Conservation (phyloP, 805 yeast genomes). For the Nakazawaea wickerhamii region DNA sequence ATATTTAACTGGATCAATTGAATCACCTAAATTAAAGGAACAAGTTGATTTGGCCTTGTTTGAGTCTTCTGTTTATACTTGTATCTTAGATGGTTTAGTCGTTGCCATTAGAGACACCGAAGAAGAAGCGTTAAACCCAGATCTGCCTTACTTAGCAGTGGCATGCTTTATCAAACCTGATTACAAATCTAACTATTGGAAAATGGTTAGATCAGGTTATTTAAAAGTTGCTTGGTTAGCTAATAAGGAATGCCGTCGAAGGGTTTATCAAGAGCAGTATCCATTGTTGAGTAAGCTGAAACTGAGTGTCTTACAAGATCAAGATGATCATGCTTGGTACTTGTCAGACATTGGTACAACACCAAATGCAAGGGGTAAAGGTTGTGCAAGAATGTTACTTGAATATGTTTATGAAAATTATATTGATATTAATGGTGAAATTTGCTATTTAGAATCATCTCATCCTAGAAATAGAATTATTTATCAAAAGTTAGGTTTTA, state of each 20-base stretch:
- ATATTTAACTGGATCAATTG: conserved; percentile 26
- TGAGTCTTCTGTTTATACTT: conserved; percentile 47
- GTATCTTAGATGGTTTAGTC: conserved; percentile 43
- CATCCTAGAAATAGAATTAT: conserved; percentile 43
- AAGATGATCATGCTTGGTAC: conserved; percentile 35
- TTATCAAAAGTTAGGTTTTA: conserved; percentile 46
- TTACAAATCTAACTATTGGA: conserved; percentile 37
- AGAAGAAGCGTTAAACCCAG: conserved; percentile 22
- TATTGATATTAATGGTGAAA: conserved; percentile 35
- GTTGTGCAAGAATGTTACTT: conserved; percentile 45
- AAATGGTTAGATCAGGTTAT: conserved; percentile 48
- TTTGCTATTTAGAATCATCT: conserved; percentile 47
- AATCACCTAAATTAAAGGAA: conserved; percentile 24
- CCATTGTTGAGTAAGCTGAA: conserved; percentile 45
- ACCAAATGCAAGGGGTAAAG: conserved; percentile 48
- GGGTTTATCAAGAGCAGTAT: conserved; percentile 46
- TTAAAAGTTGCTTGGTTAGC: conserved; percentile 44
- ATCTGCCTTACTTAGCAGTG: conserved; percentile 42
- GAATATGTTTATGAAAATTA: conserved; percentile 42
- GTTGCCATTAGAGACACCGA: conserved; percentile 43
- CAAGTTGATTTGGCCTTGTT: conserved; percentile 37
- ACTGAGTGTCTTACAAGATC: conserved; percentile 37
- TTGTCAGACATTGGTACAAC: conserved; percentile 42
- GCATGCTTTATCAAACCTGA: conserved; percentile 49
- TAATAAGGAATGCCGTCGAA: conserved; percentile 41